A percentile compares a stretch with the other conserved stretches of the same genome.
phyloP scores from a whole-genome alignment of 1,284 basidiomycete species.

The Ceratobasidium sp. region DNA sequence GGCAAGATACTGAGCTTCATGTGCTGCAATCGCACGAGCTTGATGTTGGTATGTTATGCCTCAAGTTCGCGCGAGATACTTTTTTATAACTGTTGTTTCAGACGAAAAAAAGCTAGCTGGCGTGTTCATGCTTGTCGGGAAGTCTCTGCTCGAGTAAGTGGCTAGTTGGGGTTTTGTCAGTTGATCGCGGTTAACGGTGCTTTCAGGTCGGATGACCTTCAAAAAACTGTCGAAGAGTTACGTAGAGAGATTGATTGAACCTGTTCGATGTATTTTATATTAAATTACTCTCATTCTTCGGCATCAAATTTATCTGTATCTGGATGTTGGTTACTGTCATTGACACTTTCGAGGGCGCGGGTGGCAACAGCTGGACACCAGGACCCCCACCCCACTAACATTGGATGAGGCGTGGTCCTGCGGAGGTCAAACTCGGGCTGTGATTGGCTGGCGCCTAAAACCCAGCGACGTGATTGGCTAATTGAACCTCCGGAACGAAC shows the following conservation, averaged over 20 bases:
- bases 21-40: background rate
- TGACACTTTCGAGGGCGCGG: background rate
- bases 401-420: too few relatives aligned
- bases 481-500: too few relatives aligned
- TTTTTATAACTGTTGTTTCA: background rate
- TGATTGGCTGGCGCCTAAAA: too few relatives aligned
- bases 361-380: background rate
- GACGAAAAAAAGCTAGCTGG: background rate
- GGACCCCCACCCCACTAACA: too few relatives aligned
- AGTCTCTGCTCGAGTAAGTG: background rate
- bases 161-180: background rate
- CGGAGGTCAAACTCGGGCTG: too few relatives aligned
- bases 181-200: background rate
- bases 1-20: background rate
- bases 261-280: background rate
- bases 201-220: background rate
- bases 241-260: background rate
- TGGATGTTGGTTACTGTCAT: background rate
- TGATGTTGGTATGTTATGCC: background rate
- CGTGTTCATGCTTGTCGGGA: background rate
- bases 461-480: too few relatives aligned
- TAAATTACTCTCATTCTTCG: background rate
- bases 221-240: background rate
- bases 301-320: too few relatives aligned
- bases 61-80: background rate